Conservation (phyloP, 768 basidiomycete species). For the Amyloporia xantha region DNA sequence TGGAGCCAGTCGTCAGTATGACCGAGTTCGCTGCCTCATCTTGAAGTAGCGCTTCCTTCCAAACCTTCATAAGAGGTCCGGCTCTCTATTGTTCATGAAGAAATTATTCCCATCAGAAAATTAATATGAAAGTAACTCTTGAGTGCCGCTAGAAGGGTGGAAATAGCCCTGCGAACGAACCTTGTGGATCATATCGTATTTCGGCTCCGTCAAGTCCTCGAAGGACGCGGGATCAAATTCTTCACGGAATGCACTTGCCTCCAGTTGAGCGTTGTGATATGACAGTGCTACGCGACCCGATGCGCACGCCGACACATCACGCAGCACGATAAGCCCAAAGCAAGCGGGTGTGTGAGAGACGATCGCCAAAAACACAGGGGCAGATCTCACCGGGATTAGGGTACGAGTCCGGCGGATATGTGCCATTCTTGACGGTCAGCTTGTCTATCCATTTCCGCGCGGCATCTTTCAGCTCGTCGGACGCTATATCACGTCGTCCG, state of each 20-base stretch:
- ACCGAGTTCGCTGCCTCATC: constrained; percentile 61
- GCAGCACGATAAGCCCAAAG: background rate
- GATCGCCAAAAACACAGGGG: background rate
- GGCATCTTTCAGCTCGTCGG: constrained; percentile 56
- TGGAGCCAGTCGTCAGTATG: constrained; percentile 41
- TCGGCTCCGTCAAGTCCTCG: constrained; percentile 78
- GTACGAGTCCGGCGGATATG: constrained; percentile 84
- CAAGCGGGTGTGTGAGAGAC: constrained; percentile 2
- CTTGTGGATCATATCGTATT: constrained; percentile 72
- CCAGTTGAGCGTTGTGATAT: constrained; percentile 84
- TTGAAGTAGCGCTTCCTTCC: constrained; percentile 56
- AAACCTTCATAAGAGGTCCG: constrained; percentile 59
- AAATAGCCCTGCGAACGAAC: constrained; percentile 30
- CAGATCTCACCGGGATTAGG: constrained; percentile 76
- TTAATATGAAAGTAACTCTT: no score
- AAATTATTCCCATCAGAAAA: background rate
- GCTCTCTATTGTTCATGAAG: constrained; percentile 43
- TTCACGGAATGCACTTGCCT: constrained; percentile 90
- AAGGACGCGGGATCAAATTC: constrained; percentile 74
- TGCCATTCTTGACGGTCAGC: constrained; percentile 67
- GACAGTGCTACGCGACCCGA: constrained; percentile 53
- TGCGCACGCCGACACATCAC: constrained; percentile 4
- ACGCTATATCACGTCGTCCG: constrained; percentile 37
- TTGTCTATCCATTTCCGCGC: constrained; percentile 75
- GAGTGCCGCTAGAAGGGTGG: no score